phyloP scores from a whole-genome alignment of 2,329 filamentous ascomycete species.

The Conoideocrella luteorostrata region DNA sequence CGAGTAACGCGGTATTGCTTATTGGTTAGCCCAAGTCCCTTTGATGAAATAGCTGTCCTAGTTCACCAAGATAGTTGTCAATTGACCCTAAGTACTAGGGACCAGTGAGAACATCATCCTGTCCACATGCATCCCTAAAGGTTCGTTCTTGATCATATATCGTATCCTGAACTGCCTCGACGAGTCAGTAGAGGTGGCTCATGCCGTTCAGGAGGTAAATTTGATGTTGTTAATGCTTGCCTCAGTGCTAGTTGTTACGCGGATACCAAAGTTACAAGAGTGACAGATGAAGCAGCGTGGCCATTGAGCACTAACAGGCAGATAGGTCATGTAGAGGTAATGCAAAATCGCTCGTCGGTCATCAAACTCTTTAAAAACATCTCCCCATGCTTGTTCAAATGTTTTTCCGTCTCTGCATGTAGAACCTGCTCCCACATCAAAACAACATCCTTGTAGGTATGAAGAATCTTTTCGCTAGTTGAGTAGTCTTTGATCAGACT shows the following conservation, averaged over 20 bases:
- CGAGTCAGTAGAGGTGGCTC: constrained; percentile 7
- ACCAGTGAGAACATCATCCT: constrained; percentile 5
- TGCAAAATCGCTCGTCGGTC: constrained; percentile 4
- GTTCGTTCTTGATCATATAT: constrained; percentile 5
- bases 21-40: background rate
- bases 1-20: background rate
- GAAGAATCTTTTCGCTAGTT: background rate
- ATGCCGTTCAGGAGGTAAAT: constrained; percentile 7
- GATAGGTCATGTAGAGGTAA: constrained; percentile 6
- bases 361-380: too few relatives aligned
- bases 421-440: constrained; percentile 1
- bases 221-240: constrained; percentile 9
- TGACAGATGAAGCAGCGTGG: constrained; percentile 10
- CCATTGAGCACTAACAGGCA: constrained; percentile 10
- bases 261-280: constrained; percentile 10
- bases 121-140: constrained; percentile 4
- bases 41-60: background rate
- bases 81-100: constrained; percentile 1
- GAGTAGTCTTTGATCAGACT: background rate
- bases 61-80: background rate
- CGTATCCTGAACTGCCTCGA: constrained; percentile 8
- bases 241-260: constrained; percentile 8
- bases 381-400: too few relatives aligned
- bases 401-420: too few relatives aligned
- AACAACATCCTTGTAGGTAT: constrained; percentile 1